These are phyloP conservation scores for Penicillium canariense DNA, from an alignment of 495 filamentous ascomycete genomes.

Conservation along the genomic window DNA sequence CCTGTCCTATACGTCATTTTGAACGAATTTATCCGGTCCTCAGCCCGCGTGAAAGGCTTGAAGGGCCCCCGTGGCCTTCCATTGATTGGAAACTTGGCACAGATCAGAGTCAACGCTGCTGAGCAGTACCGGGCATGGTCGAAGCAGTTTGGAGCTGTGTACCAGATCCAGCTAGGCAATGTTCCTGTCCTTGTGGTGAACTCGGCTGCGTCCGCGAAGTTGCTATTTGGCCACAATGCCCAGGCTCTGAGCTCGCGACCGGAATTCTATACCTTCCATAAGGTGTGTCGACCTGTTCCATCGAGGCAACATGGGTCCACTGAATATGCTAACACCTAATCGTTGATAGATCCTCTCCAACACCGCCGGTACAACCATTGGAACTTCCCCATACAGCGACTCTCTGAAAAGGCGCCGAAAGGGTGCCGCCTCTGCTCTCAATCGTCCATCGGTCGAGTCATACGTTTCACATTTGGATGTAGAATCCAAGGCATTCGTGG, in stretches of 20 bases:
- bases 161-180: conserved; percentile 64
- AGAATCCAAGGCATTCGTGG: conserved; percentile 58
- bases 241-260: conserved; percentile 59
- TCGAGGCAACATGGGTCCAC: neutral
- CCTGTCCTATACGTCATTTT: conserved; percentile 46
- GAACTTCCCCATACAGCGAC: conserved; percentile 61
- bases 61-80: conserved; percentile 56
- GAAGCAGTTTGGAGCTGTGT: conserved; percentile 56
- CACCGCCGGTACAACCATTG: conserved; percentile 64
- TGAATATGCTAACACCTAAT: neutral
- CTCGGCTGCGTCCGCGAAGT: conserved; percentile 53
- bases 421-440: conserved; percentile 61
- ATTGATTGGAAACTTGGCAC: conserved; percentile 60
- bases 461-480: conserved; percentile 61
- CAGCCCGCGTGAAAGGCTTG: conserved; percentile 50
- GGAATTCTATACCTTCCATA: conserved; percentile 65
- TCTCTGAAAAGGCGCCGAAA: conserved; percentile 62
- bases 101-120: conserved; percentile 58
- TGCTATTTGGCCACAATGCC: conserved; percentile 58
- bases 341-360: conserved; percentile 53
- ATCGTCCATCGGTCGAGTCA: conserved; percentile 57
- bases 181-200: conserved; percentile 61
- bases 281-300: conserved; percentile 34
- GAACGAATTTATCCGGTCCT: conserved; percentile 52
- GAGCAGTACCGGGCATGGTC: conserved; percentile 60